Base-by-base conservation (phyloP, 306 rosid species). In the Vigna angularis region DNA sequence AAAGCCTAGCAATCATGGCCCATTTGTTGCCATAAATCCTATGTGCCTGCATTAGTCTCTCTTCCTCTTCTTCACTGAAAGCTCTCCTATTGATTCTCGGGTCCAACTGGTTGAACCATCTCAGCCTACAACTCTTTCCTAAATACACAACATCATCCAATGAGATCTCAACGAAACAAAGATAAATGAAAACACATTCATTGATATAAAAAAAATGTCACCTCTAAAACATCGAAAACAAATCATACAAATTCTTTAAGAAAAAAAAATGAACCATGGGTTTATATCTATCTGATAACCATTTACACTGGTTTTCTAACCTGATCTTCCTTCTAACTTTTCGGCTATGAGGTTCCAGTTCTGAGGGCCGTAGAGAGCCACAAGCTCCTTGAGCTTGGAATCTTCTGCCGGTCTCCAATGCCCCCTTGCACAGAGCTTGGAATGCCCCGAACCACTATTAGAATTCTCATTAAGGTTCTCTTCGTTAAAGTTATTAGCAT, bases 331-430 rank as follows among this genome's bases (percentile, higher is more conserved):
- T 83, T 96, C 91, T 16, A 96, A 80, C 90, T 93, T 96, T 40
- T 96, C 96, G 1, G 99, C 99, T 44, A 96, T 96, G 16, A 96
- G 92, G 77, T 96, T 96, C 99, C 99, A 96, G 79, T 96, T 96
- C 62, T 96, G 99, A 73, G 99, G 98, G 56, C 99, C 99, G 82
- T 93, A 96, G 38, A 90, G 93, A 50, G 96, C 85, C 0, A 96
- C 99, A 34, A 96, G 97, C 38, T 96, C 99, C 83, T 91, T 96
- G 22, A 96, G 90, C 91, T 93, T 96, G 13, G 96, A 63, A 74
- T 96, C 99, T 82, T 96, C 99, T 4, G 98, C 99, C 6, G 99
- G 99, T 70, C 99, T 86, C 99, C 99, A 96, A 87, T 96, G 99
- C 20, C 99, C 99, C 85, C 99, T 93, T 52, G 94, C 91, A 85